Evolutionary conservation across 768 basidiomycete species (phyloP), one percentile per base, ranked within the genome.

Genomic region (Hortiboletus flavorubellus): DNA sequence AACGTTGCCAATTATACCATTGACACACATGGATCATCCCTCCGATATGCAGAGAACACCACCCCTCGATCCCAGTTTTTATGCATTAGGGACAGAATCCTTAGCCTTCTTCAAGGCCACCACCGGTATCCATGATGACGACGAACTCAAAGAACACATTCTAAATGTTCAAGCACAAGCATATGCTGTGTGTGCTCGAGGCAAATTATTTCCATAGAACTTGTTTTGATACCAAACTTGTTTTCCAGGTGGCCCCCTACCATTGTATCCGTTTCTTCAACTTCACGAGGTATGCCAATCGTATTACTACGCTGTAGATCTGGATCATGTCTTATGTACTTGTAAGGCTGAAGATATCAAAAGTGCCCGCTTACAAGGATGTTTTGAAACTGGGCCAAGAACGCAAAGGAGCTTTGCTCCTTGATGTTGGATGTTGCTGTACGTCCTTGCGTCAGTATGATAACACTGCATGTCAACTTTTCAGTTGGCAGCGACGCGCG

Each of bases 351-450:
- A 62, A 59, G 46, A 64, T 69, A 50, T 64, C 54, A 14, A 53
- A 23, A 26, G 44, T 56, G 39, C 60, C 60, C 6, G 53, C 43
- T 12, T 73, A 71, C 51, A 33, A 66, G 16, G 34, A 60, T 3
- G 57, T 76, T 21, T 64, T 79, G 23, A 63, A 68, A 42, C 61
- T 79, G 4, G 76, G 71, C 8, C 68, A 56, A 52, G 70, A 73
- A 37, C 68, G 75, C 31, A 21, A 58, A 15, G 70, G 62, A 6
- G 72, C 76, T 2, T 62, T 79, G 18, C 62, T 79, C 18, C 68
- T 80, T 21, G 80, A 80, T 47, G 65, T 79, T 5, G 78, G 75
- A 15, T 77, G 78, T 59, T 77, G 77, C 56, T 68, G 76, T 79
- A 54, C 39, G 72, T 63, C 15, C 21, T 15, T 39, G 23, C 23